Evolutionary conservation across 176 grass and related monocot genomes (phyloP).

Genomic region (Elaeis guineensis): DNA sequence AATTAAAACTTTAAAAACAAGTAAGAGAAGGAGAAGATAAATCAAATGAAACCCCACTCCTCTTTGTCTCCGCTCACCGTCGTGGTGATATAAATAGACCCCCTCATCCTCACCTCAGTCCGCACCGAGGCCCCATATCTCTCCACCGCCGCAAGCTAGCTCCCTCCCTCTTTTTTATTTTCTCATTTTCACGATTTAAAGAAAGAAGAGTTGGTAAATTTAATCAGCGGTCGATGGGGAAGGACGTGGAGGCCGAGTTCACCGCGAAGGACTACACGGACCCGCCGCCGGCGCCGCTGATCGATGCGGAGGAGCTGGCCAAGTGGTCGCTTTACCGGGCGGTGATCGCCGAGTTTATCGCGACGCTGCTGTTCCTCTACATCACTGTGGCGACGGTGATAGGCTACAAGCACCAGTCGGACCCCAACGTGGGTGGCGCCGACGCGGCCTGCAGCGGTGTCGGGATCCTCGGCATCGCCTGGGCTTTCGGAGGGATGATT

Average conservation of each 20-base stretch:
- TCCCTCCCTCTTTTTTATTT: too few species aligned
- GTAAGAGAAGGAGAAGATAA: slow-evolving; percentile 4
- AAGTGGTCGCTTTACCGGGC: slow-evolving; percentile 89
- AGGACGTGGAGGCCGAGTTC: slow-evolving; percentile 75
- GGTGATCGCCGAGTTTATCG: slow-evolving; percentile 84
- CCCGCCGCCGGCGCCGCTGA: slow-evolving; percentile 57
- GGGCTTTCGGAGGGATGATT: slow-evolving; percentile 99
- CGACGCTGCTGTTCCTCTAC: slow-evolving; percentile 83
- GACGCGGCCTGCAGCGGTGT: slow-evolving; percentile 77
- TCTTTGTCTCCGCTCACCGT: too few species aligned
- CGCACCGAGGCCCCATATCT: too few species aligned
- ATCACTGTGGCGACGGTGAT: slow-evolving; percentile 79
- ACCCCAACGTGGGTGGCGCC: slow-evolving; percentile 18
- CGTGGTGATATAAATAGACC: too few species aligned
- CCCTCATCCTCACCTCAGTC: too few species aligned
- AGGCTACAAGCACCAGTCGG: slow-evolving; percentile 81
- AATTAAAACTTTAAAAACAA: slow-evolving; percentile 21
- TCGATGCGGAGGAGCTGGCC: slow-evolving; percentile 66
- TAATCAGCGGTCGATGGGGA: slow-evolving; percentile 45
- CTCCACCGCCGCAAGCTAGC: too few species aligned
- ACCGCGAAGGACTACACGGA: slow-evolving; percentile 69
- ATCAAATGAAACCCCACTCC: slow-evolving; percentile 23
- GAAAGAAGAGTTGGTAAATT: not conserved
- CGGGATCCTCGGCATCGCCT: slow-evolving; percentile 82
- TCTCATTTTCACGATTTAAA: not conserved